phyloP scores from a whole-genome alignment of 2,329 filamentous ascomycete genomes.

The Bimuria novae-zelandiae region DNA sequence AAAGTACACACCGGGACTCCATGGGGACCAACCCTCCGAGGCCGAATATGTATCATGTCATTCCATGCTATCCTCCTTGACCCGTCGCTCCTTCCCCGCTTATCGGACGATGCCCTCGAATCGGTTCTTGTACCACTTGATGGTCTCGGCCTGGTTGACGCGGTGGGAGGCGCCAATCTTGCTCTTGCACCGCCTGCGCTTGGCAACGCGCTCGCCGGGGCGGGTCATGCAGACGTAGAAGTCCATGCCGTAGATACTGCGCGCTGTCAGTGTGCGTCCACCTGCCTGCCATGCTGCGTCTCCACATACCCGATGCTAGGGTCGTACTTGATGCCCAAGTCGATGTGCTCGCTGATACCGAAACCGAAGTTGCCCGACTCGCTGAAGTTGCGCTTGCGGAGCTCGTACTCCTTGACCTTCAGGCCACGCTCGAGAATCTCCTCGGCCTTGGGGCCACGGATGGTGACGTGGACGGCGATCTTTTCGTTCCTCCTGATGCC shows the following conservation, averaged over 20 bases:
- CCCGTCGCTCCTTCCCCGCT: slow-evolving; percentile 50
- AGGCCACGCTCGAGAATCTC: slow-evolving; percentile 99
- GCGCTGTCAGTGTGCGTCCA: slow-evolving; percentile 24
- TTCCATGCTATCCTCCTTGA: slow-evolving; percentile 33
- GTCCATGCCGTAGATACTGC: slow-evolving; percentile 75
- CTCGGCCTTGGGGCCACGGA: slow-evolving; percentile 98
- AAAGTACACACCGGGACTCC: slow-evolving; percentile 48
- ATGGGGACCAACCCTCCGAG: slow-evolving; percentile 43
- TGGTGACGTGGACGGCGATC: slow-evolving; percentile 98
- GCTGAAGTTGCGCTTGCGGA: slow-evolving; percentile 99
- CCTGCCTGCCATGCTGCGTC: background rate
- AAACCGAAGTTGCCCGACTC: slow-evolving; percentile 97
- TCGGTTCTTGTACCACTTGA: slow-evolving; percentile 97
- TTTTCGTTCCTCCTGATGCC: slow-evolving; percentile 99
- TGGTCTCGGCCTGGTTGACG: slow-evolving; percentile 92
- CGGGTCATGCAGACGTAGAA: slow-evolving; percentile 99
- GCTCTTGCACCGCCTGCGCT: slow-evolving; percentile 88
- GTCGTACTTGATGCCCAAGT: slow-evolving; percentile 89
- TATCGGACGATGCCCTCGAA: slow-evolving; percentile 99
- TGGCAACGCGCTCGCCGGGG: slow-evolving; percentile 95
- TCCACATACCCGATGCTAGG: slow-evolving; percentile 46
- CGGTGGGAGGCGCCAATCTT: slow-evolving; percentile 85
- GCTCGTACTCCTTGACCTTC: slow-evolving; percentile 99
- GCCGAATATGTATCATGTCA: slow-evolving; percentile 44
- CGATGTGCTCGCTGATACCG: slow-evolving; percentile 99